Evolutionary conservation across 2,329 filamentous ascomycete species (phyloP), one percentile per base, ranked within the genome.

Genomic region (Metarhizium guizhouense): DNA sequence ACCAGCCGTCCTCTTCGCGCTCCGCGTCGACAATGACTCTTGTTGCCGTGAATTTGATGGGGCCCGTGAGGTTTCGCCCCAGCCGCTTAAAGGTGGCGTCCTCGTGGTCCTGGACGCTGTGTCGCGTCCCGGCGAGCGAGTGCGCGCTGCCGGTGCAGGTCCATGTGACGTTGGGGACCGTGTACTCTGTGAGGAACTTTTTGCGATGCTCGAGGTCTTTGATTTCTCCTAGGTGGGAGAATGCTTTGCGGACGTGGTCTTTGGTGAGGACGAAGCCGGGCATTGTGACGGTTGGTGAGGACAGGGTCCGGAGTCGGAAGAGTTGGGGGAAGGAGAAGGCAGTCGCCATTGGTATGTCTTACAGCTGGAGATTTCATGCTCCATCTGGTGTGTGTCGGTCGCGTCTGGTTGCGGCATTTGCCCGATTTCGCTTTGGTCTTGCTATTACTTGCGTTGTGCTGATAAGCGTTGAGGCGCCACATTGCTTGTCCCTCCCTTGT

Each of bases 131-230:
- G 20, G 61, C 58, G 38, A 64, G 59, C 10, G 61, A 62, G 59
- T 65, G 63, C 16, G 59, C 61, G 32, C 18, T 59, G 53, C 64
- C 63, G 43, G 61, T 57, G 47, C 63, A 62, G 14, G 62, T 62
- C 63, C 64, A 65, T 16, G 53, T 58, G 11, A 64, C 57, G 47
- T 61, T 30, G 47, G 62, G 56, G 25, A 52, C 55, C 42, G 62
- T 43, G 52, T 55, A 56, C 45, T 60, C 51, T 45, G 55, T 55
- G 56, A 61, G 59, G 57, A 65, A 65, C 43, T 42, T 16, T 47
- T 47, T 43, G 53, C 62, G 63, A 29, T 42, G 30, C 20, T 56
- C 25, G 7, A 47, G 18, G 56, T 63, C 49, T 2, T 50, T 13
- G 8, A 58, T 62, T 43, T 62, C 57, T 51, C 47, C 55, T 16